A percentile compares a stretch with the other conserved stretches of the same genome.
Conservation (phyloP, 495 filamentous ascomycete species). For the Penicillium longicatenatum region DNA sequence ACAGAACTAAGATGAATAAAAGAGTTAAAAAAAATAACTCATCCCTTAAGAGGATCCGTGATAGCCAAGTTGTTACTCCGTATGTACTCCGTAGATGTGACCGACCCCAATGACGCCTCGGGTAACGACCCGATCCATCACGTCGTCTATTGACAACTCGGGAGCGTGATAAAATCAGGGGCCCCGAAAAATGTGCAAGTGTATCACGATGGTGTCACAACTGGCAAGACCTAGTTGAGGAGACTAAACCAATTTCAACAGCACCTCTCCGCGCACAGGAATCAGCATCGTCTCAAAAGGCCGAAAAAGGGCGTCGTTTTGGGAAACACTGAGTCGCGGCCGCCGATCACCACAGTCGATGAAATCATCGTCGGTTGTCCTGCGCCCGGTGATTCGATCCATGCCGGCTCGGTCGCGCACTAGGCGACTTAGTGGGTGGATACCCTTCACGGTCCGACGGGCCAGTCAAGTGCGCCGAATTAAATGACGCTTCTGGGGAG, state of each 20-base stretch:
- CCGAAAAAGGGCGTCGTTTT: neutral
- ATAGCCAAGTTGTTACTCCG: neutral
- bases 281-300: neutral
- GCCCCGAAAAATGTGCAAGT: neutral
- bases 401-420: constrained; percentile 10
- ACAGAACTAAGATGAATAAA: neutral
- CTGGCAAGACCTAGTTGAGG: neutral
- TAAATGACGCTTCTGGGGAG: constrained; percentile 34
- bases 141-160: neutral
- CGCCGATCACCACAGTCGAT: constrained; percentile 9
- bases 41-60: neutral
- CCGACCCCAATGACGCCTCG: neutral
- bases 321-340: neutral
- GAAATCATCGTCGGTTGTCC: constrained; percentile 23
- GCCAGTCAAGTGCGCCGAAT: constrained; percentile 25
- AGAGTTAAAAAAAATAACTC: neutral
- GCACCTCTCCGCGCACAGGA: neutral
- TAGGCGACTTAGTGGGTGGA: constrained; percentile 21
- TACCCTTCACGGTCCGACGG: constrained; percentile 5
- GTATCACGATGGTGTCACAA: neutral
- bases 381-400: constrained; percentile 25
- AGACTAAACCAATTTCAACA: neutral
- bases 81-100: neutral
- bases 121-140: neutral
- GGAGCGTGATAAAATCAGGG: neutral